phyloP scores from a whole-genome alignment of 139 green algal genomes.

The Picochlorum sp. region DNA sequence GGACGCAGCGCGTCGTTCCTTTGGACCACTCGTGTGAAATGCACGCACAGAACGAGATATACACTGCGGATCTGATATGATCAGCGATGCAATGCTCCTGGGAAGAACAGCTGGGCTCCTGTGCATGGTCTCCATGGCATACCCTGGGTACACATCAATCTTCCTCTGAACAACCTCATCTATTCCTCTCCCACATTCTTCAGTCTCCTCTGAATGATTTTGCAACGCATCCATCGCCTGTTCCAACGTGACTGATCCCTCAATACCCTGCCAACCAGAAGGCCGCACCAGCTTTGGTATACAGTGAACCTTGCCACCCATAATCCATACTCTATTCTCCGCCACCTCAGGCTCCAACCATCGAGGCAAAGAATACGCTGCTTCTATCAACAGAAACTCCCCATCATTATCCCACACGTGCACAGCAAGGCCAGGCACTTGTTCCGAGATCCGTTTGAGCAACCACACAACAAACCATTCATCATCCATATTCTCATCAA shows the following conservation, averaged over 20 bases:
- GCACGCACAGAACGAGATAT: constrained; percentile 50
- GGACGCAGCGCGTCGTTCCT: constrained; percentile 41
- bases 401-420: constrained; percentile 88
- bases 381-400: constrained; percentile 94
- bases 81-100: constrained; percentile 28
- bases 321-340: constrained; percentile 66
- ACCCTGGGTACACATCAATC: constrained; percentile 1
- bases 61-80: constrained; percentile 50
- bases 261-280: neutral
- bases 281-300: constrained; percentile 42
- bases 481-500: constrained; percentile 81
- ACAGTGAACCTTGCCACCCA: constrained; percentile 50
- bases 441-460: constrained; percentile 45
- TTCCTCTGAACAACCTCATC: neutral
- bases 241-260: neutral
- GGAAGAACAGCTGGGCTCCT: constrained; percentile 38
- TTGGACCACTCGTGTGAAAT: constrained; percentile 44
- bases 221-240: neutral
- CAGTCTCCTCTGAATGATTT: neutral
- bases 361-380: constrained; percentile 72
- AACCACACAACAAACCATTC: constrained; percentile 81
- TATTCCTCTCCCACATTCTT: neutral
- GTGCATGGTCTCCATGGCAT: constrained; percentile 27
- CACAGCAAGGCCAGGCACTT: constrained; percentile 24
- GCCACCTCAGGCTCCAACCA: constrained; percentile 66